These are phyloP conservation scores for Oryza meyeriana DNA, from an alignment of 176 grass and related monocot species.

Conservation along the genomic window DNA sequence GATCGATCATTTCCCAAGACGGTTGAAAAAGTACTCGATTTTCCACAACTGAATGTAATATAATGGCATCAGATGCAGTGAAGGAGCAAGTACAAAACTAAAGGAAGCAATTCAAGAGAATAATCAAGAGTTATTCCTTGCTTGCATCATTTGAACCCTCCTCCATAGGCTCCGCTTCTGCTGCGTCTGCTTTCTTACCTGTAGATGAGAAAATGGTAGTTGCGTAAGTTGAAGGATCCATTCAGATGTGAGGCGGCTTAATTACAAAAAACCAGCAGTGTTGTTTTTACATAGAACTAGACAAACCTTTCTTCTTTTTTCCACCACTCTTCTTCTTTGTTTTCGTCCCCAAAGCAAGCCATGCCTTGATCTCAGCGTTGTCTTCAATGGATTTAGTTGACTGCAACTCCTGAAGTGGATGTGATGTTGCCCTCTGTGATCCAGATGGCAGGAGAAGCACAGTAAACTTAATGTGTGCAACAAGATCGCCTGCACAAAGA, in stretches of 20 bases:
- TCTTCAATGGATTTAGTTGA: conserved; percentile 64
- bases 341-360: conserved; percentile 92
- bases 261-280: background rate
- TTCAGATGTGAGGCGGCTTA: background rate
- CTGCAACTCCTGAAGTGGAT: conserved; percentile 57
- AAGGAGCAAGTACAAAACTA: conserved; percentile 40
- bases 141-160: conserved; percentile 54
- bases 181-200: conserved; percentile 85
- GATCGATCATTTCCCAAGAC: conserved; percentile 22
- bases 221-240: background rate
- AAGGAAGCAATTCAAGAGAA: conserved; percentile 28
- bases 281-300: background rate
- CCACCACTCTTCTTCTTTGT: conserved; percentile 98
- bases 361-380: conserved; percentile 81
- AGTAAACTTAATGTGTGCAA: conserved; percentile 97
- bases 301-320: conserved; percentile 92
- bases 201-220: background rate
- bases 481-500: conserved; percentile 69
- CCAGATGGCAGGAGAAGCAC: conserved; percentile 93
- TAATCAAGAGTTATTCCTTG: conserved; percentile 45
- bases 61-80: conserved; percentile 48
- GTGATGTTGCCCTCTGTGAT: conserved; percentile 79
- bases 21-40: conserved; percentile 35
- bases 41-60: conserved; percentile 49
- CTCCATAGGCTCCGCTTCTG: conserved; percentile 73